Conservation (phyloP, 306 rosid species). For the Castanea crenata region DNA sequence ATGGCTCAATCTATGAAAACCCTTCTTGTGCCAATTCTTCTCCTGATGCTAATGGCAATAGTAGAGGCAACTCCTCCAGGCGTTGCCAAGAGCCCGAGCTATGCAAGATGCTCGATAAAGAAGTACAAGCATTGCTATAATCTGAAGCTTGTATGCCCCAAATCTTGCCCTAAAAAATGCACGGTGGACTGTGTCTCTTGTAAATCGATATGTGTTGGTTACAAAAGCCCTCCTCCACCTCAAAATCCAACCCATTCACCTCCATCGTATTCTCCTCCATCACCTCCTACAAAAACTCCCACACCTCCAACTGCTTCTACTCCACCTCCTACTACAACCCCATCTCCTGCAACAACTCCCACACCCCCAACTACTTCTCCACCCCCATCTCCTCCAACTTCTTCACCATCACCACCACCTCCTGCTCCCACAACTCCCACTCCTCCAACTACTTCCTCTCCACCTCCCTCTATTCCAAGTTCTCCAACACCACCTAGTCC, state of each 20-base stretch:
- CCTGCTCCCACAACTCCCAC: no score
- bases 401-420: no score
- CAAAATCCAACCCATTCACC: background rate
- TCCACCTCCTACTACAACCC: no score
- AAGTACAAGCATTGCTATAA: conserved; percentile 59
- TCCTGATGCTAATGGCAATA: conserved; percentile 17
- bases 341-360: no score
- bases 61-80: conserved; percentile 43
- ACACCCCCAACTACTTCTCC: no score
- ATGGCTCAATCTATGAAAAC: conserved; percentile 17
- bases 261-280: no score
- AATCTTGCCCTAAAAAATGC: conserved; percentile 52
- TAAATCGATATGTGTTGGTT: conserved; percentile 36
- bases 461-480: no score
- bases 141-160: conserved; percentile 57
- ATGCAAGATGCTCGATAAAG: conserved; percentile 41
- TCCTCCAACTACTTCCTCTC: no score
- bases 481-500: no score
- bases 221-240: conserved; percentile 23
- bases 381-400: no score
- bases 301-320: no score
- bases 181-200: conserved; percentile 56
- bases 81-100: conserved; percentile 44
- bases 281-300: no score
- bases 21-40: conserved; percentile 1